Conservation (phyloP, 257 asterid species). For the Solanum sparsipilum region DNA sequence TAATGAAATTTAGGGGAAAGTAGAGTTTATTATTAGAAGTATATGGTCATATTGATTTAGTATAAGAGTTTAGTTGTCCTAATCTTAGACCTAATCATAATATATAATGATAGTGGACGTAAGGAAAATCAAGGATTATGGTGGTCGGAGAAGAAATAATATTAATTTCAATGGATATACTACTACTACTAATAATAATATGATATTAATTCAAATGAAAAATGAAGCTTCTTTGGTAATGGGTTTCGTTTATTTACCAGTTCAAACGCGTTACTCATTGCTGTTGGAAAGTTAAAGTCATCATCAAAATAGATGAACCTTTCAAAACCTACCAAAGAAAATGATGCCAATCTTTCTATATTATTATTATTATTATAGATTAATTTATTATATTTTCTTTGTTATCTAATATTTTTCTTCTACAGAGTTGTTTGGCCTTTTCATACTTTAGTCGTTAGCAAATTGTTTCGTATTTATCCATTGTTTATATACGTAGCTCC, state of each 20-base stretch:
- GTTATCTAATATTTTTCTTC: not conserved
- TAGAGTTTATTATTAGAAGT: not conserved
- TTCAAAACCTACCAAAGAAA: constrained; percentile 59
- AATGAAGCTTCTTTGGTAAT: not conserved
- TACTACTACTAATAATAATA: not conserved
- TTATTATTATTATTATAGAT: not conserved
- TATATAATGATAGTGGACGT: not conserved
- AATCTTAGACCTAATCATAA: constrained; percentile 12
- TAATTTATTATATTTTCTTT: not conserved
- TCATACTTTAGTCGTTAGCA: not conserved
- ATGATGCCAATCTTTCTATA: constrained; percentile 2
- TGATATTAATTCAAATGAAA: not conserved
- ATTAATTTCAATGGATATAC: not conserved
- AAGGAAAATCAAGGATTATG: constrained; percentile 6
- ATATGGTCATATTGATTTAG: not conserved
- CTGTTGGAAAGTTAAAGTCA: constrained; percentile 22
- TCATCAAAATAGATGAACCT: constrained; percentile 21
- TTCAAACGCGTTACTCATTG: constrained; percentile 37
- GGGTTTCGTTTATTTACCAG: constrained; percentile 12
- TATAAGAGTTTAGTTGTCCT: constrained; percentile 18
- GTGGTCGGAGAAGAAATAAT: not conserved
- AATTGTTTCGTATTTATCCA: not conserved
- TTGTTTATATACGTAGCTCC: not conserved
- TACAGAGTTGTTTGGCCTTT: not conserved
- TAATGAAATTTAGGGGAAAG: not conserved